Evolutionary conservation across 106 monocot genomes (phyloP), one percentile per base, ranked within the genome.

Genomic region (Dactylorhiza incarnata): DNA sequence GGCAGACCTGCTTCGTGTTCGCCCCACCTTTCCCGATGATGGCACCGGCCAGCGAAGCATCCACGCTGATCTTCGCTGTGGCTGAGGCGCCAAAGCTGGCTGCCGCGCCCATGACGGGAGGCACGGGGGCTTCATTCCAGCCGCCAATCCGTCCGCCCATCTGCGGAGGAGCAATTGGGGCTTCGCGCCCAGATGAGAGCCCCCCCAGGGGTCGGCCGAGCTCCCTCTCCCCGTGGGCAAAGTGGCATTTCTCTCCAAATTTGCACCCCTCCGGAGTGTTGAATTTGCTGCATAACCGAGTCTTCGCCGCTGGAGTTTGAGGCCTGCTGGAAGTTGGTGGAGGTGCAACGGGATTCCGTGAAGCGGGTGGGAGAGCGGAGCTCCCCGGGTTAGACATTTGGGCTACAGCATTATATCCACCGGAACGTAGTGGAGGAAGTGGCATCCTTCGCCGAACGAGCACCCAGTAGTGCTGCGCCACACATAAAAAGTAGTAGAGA

Each of bases 21-120:
- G 78, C 78, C 37, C 92, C 92, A 26, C 87, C 89, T 76, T 93
- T 93, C 9, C 93, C 93, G 48, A 93, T 93, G 24, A 93, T 93
- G 46, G 85, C 93, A n/a, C 93, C 93, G 48, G 89, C 84, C 4
- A 92, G 79, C 13, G 92, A 89, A 9, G 92, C 88, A 61, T 92
- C 89, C 5, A 92, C 89, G 29, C 92, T 92, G 19, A 92, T 92
- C 81, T 92, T 92, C 13, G 88, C 88, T 11, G 92, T 89, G 4
- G 93, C 93, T 11, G 89, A 90, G 13, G 85, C 87, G 17, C 93
- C 89, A 72, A 93, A 93, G 74, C 80, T 85, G 65, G 65, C 65
- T 5, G 65, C 65, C 12, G 65, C 79, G 7, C 86, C 74, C 14
- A 83, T 72, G 45, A 59, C 65, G 12, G 51, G 12, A 52, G 51